Conservation (phyloP, 2,329 filamentous ascomycete genomes). For the Capronia americana region DNA sequence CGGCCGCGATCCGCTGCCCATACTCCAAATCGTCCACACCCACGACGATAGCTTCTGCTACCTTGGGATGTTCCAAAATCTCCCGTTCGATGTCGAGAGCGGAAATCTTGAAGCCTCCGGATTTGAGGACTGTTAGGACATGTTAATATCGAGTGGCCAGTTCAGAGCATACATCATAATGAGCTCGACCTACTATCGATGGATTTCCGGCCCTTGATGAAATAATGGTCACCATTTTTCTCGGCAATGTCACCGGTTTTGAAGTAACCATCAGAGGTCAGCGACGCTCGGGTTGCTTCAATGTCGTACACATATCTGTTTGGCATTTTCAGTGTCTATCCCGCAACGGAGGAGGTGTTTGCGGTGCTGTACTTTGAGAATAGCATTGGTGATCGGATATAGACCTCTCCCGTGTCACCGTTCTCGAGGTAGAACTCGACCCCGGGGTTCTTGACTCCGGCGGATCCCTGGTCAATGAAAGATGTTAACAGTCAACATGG, state of each 20-base stretch:
- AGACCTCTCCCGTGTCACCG: constrained; percentile 56
- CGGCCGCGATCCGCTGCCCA: constrained; percentile 55
- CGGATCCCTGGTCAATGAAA: constrained; percentile 31
- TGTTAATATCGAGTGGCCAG: too few relatives aligned
- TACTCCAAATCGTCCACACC: constrained; percentile 56
- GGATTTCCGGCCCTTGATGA: constrained; percentile 53
- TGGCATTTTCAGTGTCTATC: background rate
- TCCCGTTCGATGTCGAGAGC: constrained; percentile 58
- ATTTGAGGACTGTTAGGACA: constrained; percentile 50
- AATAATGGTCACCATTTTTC: constrained; percentile 45
- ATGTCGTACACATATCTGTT: constrained; percentile 44
- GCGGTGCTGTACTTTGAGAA: constrained; percentile 44
- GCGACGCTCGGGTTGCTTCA: constrained; percentile 37
- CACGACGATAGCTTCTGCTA: constrained; percentile 57
- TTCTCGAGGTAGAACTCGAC: constrained; percentile 49
- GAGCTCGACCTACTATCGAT: constrained; percentile 57
- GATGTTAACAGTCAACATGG: constrained; percentile 3
- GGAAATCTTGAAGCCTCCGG: constrained; percentile 58
- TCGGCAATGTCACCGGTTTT: constrained; percentile 47
- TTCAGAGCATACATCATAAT: background rate
- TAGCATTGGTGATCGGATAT: constrained; percentile 49
- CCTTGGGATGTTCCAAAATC: constrained; percentile 52
- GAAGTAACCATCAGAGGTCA: constrained; percentile 46
- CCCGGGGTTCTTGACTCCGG: constrained; percentile 46
- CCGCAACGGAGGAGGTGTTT: too few relatives aligned